Percentiles rank a stretch among this genome's conserved stretches.
These are phyloP conservation scores for Drosera capensis DNA, from an alignment of 148 eudicot genomes.

Conservation along the genomic window DNA sequence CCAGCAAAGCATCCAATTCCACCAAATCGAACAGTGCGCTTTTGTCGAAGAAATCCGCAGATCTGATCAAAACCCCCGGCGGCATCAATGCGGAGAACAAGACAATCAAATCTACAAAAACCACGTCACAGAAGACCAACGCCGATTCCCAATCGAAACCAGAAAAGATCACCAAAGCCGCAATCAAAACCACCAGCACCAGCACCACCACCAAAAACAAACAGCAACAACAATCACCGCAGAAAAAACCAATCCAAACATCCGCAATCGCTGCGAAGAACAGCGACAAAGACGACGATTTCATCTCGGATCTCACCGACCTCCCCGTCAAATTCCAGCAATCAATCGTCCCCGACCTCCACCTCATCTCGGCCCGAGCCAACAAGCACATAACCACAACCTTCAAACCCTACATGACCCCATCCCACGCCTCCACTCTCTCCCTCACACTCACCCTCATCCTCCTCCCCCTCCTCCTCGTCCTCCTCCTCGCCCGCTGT, in stretches of 20 bases:
- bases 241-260: constrained; percentile 9
- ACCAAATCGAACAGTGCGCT: constrained; percentile 13
- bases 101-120: constrained; percentile 19
- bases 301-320: constrained; percentile 53
- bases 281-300: constrained; percentile 31
- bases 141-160: constrained; percentile 11
- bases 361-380: constrained; percentile 42
- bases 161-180: constrained; percentile 6
- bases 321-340: constrained; percentile 66
- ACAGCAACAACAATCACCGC: constrained; percentile 4
- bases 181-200: constrained; percentile 1
- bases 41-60: constrained; percentile 23
- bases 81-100: constrained; percentile 21
- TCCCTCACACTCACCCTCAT: constrained; percentile 56
- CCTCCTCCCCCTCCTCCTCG: constrained; percentile 49
- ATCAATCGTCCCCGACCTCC: constrained; percentile 70
- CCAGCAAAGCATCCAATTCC: constrained; percentile 20
- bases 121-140: constrained; percentile 3
- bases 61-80: constrained; percentile 28
- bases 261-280: constrained; percentile 19
- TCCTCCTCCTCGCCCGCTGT: constrained; percentile 49
- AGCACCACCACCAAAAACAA: not conserved
- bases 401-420: constrained; percentile 67
- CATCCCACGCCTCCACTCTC: constrained; percentile 42
- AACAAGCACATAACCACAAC: constrained; percentile 52